Evolutionary conservation across 768 basidiomycete genomes (phyloP), one percentile per base, ranked within the genome.

Genomic region (Tephrocybe sp.): DNA sequence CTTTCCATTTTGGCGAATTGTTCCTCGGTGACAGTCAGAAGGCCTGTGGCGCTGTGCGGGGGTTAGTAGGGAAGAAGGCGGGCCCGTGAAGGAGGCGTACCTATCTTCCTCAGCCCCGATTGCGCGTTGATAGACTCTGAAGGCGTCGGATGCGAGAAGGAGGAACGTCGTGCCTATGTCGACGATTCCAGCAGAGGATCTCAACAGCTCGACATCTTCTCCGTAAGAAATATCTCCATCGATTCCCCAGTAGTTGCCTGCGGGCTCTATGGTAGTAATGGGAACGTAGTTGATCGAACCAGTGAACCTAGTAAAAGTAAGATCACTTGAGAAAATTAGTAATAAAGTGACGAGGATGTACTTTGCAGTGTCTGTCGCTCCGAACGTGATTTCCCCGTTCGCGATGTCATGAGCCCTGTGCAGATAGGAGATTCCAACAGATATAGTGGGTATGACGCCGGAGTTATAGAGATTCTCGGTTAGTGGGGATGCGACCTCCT

Each of bases 351-450:
- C 17, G 6, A 15, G 17, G 73, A 68, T 15, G 61, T 68, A 78
- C 76, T 76, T 81, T 45, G 65, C 59, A 3, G 54, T 55, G 55
- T 84, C 83, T n/a, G 71, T 66, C 6, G 73, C 73, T 42, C 83
- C 83, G 52, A 84, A 81, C 6, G 70, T 74, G 20, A 85, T 67
- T 59, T 83, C 80, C 42, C 83, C 83, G 55, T 84, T 82, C 26
- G 68, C 57, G 10, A 65, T 62, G 7, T 57, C 51, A 10, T 58
- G 39, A 8, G 58, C 45, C 1, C 76, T 75, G 12, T 81, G 83
- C 50, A 70, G 62, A 58, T 75, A 84, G 45, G 71, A 83, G 59
- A 83, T 78, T 4, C 78, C 79, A 48, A 84, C 67, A 3, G 71
- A 69, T 54, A 79, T 65, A 11, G 66, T 57, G 12, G 70, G 41